Evolutionary conservation across 2,329 filamentous ascomycete species (phyloP), one percentile per base, ranked within the genome.

Genomic region (Harringtonia aguacate): DNA sequence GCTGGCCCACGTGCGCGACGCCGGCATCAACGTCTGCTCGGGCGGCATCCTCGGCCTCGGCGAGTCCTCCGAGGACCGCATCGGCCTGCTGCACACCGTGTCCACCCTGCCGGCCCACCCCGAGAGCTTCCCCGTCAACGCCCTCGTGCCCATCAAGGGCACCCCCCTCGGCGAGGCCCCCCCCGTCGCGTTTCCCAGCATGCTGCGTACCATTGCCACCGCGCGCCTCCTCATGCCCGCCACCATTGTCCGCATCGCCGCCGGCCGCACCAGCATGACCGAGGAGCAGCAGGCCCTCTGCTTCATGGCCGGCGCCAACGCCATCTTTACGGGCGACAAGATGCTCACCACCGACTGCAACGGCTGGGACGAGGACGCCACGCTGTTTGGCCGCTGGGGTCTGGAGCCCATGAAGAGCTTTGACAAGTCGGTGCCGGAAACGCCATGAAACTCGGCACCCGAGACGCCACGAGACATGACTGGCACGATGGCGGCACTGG

Each of bases 241-340:
- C 1, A 92, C 87, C 17, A 94, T 94, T 52, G 86, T 95, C 51
- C 79, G 88, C 36, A 79, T 94, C 39, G 88, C 88, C 0, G 88
- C 88, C 0, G 88, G 88, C 3, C 72, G 88, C 38, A 88, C 86
- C 59, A 85, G 81, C 13, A 83, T 95, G 75, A 74, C 77, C 4
- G 88, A 95, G 65, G 86, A 92, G 64, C 83, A 94, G 67, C 88
- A 95, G 65, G 81, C 86, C 14, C 61, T 90, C 52, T 94, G 87
- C 63, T 95, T 94, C 66, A 81, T 86, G 75, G 86, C 87, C 0
- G 88, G 88, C 14, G 88, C 88, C 1, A 95, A 95, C 55, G 88
- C 88, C n/a, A 83, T 95, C 29, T 95, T 95, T 59, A 95, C 88
- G 0, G 88, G 88, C 9, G 88, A 95, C 68, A 94, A 90, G 72